These are phyloP conservation scores for Tulasnella sp. DNA, from an alignment of 768 basidiomycete genomes.

Conservation along the genomic window DNA sequence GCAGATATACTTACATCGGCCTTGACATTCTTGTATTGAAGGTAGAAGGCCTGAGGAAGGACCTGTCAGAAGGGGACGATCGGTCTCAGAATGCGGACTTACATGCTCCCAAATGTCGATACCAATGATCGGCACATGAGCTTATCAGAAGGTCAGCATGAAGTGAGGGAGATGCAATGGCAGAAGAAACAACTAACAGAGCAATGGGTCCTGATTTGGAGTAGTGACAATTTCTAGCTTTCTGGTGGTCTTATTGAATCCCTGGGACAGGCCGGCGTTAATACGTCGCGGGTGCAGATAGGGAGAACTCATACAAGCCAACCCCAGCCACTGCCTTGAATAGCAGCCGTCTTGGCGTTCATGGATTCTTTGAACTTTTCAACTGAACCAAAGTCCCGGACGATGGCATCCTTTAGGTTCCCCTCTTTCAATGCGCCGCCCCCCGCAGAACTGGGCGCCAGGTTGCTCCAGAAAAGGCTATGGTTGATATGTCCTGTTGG, in stretches of 20 bases:
- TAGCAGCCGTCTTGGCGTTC: slow-evolving; percentile 76
- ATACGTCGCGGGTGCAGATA: neutral
- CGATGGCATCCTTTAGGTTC: slow-evolving; percentile 60
- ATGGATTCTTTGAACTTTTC: slow-evolving; percentile 77
- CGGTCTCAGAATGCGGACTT: slow-evolving; percentile 24
- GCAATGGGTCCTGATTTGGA: slow-evolving; percentile 87
- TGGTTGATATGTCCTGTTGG: slow-evolving; percentile 79
- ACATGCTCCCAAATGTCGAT: slow-evolving; percentile 97
- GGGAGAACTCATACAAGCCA: slow-evolving; percentile 58
- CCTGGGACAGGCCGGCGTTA: slow-evolving; percentile 32
- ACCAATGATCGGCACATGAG: slow-evolving; percentile 82
- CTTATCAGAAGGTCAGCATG: slow-evolving; percentile 27
- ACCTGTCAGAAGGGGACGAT: neutral
- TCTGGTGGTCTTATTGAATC: slow-evolving; percentile 50
- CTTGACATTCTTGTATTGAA: slow-evolving; percentile 84
- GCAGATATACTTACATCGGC: slow-evolving; percentile 53
- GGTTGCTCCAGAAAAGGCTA: slow-evolving; percentile 95
- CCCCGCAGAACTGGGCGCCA: slow-evolving; percentile 54
- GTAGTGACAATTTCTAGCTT: slow-evolving; percentile 88
- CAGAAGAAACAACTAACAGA: no score
- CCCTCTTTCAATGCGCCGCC: slow-evolving; percentile 57
- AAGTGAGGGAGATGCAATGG: slow-evolving; percentile 20
- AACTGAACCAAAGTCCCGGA: slow-evolving; percentile 74
- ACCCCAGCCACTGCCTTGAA: slow-evolving; percentile 98
- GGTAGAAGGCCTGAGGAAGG: slow-evolving; percentile 50